phyloP scores from a whole-genome alignment of 352 stramenopile species.

The Phytophthora kernoviae region DNA sequence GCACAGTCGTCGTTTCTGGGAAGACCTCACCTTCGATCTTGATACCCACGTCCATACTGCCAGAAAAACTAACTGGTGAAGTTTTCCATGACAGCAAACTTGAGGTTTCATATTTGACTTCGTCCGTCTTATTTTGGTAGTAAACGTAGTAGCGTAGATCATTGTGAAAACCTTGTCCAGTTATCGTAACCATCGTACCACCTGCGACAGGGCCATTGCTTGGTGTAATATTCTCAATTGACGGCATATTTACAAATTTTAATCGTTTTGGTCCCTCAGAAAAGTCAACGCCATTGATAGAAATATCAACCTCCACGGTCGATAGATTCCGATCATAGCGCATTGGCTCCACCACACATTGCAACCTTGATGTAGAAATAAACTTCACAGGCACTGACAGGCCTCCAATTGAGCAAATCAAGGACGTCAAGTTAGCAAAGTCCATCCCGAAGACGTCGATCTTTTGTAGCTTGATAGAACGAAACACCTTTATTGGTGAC shows the following conservation, averaged over 20 bases:
- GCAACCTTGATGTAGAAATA: conserved; percentile 31
- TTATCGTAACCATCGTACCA: conserved; percentile 28
- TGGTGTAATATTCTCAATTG: conserved; percentile 12
- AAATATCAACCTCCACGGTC: conserved; percentile 26
- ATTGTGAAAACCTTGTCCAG: conserved; percentile 27
- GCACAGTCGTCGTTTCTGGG: conserved; percentile 11
- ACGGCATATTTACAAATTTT: conserved; percentile 16
- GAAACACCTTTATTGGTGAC: conserved; percentile 17
- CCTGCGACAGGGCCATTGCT: conserved; percentile 28
- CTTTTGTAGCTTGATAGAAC: conserved; percentile 14
- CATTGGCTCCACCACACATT: conserved; percentile 29
- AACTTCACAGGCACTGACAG: conserved; percentile 13
- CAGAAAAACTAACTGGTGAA: conserved; percentile 1
- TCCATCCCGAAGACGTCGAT: conserved; percentile 38
- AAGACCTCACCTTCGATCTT: conserved; percentile 11
- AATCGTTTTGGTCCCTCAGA: conserved; percentile 6
- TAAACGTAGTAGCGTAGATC: conserved; percentile 23
- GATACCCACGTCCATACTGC: conserved; percentile 2
- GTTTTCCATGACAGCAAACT: conserved; percentile 32
- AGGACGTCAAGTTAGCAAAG: conserved; percentile 29
- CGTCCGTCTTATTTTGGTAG: conserved; percentile 2
- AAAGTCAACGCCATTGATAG: conserved; percentile 41
- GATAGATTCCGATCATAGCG: conserved; percentile 5
- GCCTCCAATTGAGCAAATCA: conserved; percentile 24
- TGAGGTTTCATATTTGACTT: conserved; percentile 20